Conservation (phyloP, 2,329 filamentous ascomycete species). For the Tolypocladium cylindrosporum region DNA sequence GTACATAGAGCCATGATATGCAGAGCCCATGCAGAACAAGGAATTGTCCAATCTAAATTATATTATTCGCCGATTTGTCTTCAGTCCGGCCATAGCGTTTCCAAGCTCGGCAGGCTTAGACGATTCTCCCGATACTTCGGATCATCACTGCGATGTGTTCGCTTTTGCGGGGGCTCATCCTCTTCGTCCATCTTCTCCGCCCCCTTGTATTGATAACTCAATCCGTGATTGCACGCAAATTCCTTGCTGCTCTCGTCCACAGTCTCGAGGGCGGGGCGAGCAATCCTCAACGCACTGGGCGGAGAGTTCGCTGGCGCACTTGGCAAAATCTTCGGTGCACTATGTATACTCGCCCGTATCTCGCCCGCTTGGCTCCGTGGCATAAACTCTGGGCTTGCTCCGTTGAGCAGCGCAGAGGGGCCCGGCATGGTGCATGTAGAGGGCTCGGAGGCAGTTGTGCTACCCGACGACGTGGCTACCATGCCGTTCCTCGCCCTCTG, state of each 20-base stretch:
- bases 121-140: background rate
- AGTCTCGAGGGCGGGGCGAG: constrained; percentile 9
- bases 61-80: background rate
- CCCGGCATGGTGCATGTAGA: background rate
- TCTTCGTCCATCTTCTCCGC: background rate
- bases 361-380: constrained; percentile 6
- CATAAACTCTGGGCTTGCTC: constrained; percentile 19
- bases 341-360: background rate
- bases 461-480: background rate
- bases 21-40: background rate
- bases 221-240: constrained; percentile 5
- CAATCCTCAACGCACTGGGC: background rate
- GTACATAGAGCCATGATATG: background rate
- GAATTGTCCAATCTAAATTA: background rate
- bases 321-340: background rate
- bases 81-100: constrained; percentile 2
- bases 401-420: constrained; percentile 14
- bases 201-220: background rate
- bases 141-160: background rate
- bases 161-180: too few relatives aligned
- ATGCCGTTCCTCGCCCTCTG: constrained; percentile 3
- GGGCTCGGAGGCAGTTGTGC: background rate
- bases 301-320: background rate
- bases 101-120: constrained; percentile 3
- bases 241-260: constrained; percentile 15